Percentiles rank a stretch among this genome's conserved stretches.
Conservation (phyloP, 169 alveolate genomes). For the Haemoproteus tartakovskyi region DNA sequence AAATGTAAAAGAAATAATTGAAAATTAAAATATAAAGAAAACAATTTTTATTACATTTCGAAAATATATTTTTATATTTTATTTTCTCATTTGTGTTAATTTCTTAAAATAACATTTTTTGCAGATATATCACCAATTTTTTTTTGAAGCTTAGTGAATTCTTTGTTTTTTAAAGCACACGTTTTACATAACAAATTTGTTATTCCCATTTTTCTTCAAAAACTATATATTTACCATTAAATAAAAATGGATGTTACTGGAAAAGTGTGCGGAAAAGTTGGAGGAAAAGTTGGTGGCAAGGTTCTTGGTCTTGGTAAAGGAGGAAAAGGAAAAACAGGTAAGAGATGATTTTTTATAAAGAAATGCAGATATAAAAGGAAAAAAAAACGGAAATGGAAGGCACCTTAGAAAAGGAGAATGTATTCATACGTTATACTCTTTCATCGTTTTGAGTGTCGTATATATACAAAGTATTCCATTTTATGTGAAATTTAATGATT, state of each 20-base stretch:
- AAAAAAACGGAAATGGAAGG: neutral
- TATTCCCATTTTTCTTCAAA: constrained; percentile 1
- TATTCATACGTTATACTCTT: too few relatives aligned
- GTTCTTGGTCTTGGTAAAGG: constrained; percentile 83
- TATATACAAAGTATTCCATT: too few relatives aligned
- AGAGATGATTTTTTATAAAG: too few relatives aligned
- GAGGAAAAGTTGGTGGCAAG: constrained; percentile 88
- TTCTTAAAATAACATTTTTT: neutral
- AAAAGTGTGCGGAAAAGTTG: constrained; percentile 84
- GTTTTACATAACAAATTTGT: too few relatives aligned
- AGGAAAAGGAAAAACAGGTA: constrained; percentile 83
- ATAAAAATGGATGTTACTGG: constrained; percentile 65
- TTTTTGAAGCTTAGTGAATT: neutral
- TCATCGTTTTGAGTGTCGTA: too few relatives aligned
- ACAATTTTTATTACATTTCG: too few relatives aligned
- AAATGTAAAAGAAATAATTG: too few relatives aligned
- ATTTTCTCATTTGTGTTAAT: neutral
- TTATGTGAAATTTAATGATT: too few relatives aligned
- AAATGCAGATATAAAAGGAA: constrained; percentile 3
- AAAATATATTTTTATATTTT: too few relatives aligned
- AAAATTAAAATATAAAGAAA: too few relatives aligned
- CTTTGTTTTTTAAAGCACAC: too few relatives aligned
- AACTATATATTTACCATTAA: constrained; percentile 3
- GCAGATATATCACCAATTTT: neutral
- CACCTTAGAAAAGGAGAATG: too few relatives aligned